A percentile compares a stretch with the other conserved stretches of the same genome.
These are phyloP conservation scores for Colletotrichum sp. DNA, from an alignment of 2,329 filamentous ascomycete species.

Conservation along the genomic window DNA sequence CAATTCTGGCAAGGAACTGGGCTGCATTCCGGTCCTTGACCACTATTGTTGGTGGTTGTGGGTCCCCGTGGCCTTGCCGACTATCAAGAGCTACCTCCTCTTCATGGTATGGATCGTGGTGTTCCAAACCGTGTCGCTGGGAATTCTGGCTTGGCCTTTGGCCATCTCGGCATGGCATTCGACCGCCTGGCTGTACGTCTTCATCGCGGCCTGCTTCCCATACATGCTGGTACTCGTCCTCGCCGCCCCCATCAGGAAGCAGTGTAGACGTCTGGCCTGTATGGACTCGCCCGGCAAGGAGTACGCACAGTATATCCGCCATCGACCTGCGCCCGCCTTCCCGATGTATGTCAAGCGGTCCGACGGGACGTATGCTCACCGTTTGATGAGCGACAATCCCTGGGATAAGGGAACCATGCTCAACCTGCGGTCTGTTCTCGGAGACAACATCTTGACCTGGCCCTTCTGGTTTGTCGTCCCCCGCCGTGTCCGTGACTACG, in stretches of 20 bases:
- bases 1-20: fast-evolving
- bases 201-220: not conserved
- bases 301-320: not conserved
- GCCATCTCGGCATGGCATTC: not conserved
- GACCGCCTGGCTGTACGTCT: not conserved
- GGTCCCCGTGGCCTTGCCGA: not conserved
- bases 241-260: not conserved
- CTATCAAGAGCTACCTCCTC: not conserved
- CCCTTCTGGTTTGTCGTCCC: not conserved
- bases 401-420: not conserved
- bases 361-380: not conserved
- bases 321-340: not conserved
- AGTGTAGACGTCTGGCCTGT: not conserved
- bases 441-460: not conserved
- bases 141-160: not conserved
- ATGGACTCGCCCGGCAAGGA: not conserved
- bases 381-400: not conserved
- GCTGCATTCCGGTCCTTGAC: not conserved
- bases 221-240: not conserved
- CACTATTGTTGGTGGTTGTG: not conserved
- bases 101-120: not conserved
- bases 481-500: not conserved
- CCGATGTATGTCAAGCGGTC: not conserved
- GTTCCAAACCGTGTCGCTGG: not conserved
- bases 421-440: not conserved